Evolutionary conservation across 2,329 filamentous ascomycete species (phyloP), one percentile per base, ranked within the genome.

Genomic region (Fusarium sp.): DNA sequence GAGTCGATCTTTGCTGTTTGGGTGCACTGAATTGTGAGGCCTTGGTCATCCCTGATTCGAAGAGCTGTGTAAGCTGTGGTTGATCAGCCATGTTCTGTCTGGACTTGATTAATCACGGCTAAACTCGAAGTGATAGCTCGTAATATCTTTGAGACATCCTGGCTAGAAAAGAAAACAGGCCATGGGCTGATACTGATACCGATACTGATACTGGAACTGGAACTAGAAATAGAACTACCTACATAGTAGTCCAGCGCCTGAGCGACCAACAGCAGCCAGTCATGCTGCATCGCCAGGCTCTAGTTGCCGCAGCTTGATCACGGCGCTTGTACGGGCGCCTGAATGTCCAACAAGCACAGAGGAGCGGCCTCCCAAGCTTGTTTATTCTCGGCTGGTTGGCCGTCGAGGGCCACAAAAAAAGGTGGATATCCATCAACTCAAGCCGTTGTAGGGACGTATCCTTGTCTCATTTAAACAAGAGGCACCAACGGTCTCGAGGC

Each of bases 381-480:
- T 31, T 19, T 32, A 24, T 44, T 38, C 55, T 58, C 28, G 28
- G 28, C 40, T 38, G 56, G 42, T 61, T 69, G 67, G 68, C 53
- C 46, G 38, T 39, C 55, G 42, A 42, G 53, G 58, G 51, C 47
- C 56, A 58, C 65, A 66, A 67, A 60, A 59, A 42, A 50, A 36
- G 43, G 55, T 41, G 54, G 24, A 46, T 58, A n/a, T 24, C 32
- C 60, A 48, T 60, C 53, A 51, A 55, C 45, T 58, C 53, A 57
- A 51, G 54, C 60, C 41, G 41, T 62, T 54, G 55, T 58, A 65
- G 61, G 51, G 53, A 42, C 50, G 7, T 29, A 64, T 68, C 68
- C 67, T 51, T 69, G 67, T 58, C 59, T 67, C 63, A 70, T 70
- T 70, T 70, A 49, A 64, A 42, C 44, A 51, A 64, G 49, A 65